Percentiles rank a stretch among this genome's conserved stretches.
phyloP scores from a whole-genome alignment of 2,329 filamentous ascomycete genomes.

The Diaporthe aspalathi region DNA sequence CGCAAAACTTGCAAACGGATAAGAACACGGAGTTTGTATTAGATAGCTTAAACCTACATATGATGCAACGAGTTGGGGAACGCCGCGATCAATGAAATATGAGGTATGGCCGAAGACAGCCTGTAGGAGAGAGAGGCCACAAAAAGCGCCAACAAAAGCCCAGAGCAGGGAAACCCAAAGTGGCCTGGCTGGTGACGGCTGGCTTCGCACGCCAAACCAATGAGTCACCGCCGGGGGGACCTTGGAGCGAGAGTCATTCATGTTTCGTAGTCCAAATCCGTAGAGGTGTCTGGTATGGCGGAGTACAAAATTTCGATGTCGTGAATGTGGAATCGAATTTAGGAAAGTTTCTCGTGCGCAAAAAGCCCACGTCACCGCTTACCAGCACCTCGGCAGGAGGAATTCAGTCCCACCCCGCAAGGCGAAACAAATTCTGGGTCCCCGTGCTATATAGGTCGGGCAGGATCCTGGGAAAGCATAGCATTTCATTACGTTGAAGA shows the following conservation, averaged over 20 bases:
- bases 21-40: neutral
- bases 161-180: neutral
- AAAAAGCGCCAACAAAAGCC: constrained; percentile 4
- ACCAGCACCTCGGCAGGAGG: neutral
- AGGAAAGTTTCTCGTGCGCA: neutral
- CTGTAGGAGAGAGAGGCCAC: neutral
- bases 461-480: neutral
- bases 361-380: neutral
- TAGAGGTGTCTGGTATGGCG: neutral
- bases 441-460: neutral
- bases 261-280: neutral
- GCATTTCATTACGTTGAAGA: neutral
- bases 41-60: neutral
- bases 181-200: neutral
- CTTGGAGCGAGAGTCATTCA: neutral
- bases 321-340: neutral
- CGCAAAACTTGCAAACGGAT: too few relatives aligned
- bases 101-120: constrained; percentile 5
- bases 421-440: neutral
- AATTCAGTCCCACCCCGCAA: neutral
- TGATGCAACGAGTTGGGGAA: constrained; percentile 6
- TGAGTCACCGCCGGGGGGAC: neutral
- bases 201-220: neutral
- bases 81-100: constrained; percentile 9
- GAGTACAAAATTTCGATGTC: neutral